phyloP scores from a whole-genome alignment of 805 yeast genomes.

The Wickerhamomyces rabaulensis region DNA sequence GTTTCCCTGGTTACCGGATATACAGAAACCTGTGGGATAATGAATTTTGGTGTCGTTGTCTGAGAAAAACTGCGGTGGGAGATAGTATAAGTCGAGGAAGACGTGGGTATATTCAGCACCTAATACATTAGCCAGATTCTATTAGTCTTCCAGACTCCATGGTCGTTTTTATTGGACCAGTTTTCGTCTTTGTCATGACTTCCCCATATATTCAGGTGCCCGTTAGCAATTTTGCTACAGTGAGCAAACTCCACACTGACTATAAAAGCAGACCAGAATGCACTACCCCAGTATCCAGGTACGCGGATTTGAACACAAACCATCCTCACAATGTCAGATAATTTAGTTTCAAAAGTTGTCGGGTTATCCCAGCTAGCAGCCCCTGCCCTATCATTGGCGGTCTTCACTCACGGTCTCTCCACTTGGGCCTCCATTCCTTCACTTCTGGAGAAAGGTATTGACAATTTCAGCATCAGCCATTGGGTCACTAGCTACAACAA shows the following conservation, averaged over 20 bases:
- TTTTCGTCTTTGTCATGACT: neutral
- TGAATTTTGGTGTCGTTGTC: too few species aligned
- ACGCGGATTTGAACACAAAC: too few species aligned
- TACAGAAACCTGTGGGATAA: too few species aligned
- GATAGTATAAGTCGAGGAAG: too few species aligned
- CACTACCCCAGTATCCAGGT: too few species aligned
- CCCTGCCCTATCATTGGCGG: conserved; percentile 11
- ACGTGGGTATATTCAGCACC: too few species aligned
- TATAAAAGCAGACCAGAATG: neutral
- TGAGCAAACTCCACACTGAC: neutral
- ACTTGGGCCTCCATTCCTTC: conserved; percentile 16
- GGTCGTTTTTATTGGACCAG: neutral
- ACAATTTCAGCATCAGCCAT: conserved; percentile 8
- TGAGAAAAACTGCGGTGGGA: too few species aligned
- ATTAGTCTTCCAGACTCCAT: too few species aligned
- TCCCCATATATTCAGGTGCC: neutral
- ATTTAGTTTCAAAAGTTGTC: conserved; percentile 7
- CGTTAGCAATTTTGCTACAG: neutral
- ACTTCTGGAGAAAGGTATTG: conserved; percentile 9
- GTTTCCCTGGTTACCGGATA: neutral
- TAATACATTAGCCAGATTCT: too few species aligned
- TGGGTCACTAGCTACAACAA: conserved; percentile 12
- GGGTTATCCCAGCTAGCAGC: conserved; percentile 15
- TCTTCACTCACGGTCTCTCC: conserved; percentile 10
- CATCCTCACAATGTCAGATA: neutral